Evolutionary conservation across 176 grass and related monocot species (phyloP), one percentile per base, ranked within the genome.

Genomic region (Ananas comosus): DNA sequence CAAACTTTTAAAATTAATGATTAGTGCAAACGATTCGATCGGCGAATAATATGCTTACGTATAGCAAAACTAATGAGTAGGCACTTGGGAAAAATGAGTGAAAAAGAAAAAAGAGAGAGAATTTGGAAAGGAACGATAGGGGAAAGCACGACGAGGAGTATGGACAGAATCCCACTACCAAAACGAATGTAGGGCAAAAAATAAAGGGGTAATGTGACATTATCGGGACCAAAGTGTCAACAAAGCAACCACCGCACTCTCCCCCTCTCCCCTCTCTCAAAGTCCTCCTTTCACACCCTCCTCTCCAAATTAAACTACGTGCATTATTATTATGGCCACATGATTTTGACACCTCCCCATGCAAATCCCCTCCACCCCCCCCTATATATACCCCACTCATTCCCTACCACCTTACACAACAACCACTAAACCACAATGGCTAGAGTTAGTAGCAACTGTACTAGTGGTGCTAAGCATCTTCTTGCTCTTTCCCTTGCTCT

Each of bases 371-470:
- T 1, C 22, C 22, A 0, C 22, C 2, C 16, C 22, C 10, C 75
- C 66, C 57, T 72, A 79, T 79, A 72, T 71, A 79, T 79, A 79
- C 56, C 58, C 77, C 28, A 7, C 22, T 49, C 57, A n/a, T 65
- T 29, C 21, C 25, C 23, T 50, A 25, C 29, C 68, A 71, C 51
- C 77, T 52, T 67, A 79, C 65, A 57, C 70, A 65, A 47, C 51
- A 59, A 51, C 53, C 51, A 63, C 47, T 72, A 11, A 54, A 14
- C 16, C 0, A 79, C 48, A 13, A 79, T 79, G 77, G 69, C 56
- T 72, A 72, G 33, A 42, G 33, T 42, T 42, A 42, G 33, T 42
- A 42, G 33, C 6, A 42, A 42, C 2, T 27, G 13, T 47, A 53
- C 29, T 33, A 61, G 14, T 47, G 21, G 51, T 49, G 73, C 61